Evolutionary conservation across 495 filamentous ascomycete genomes (phyloP), one percentile per base, ranked within the genome.

Genomic region (Penicillium fimorum): DNA sequence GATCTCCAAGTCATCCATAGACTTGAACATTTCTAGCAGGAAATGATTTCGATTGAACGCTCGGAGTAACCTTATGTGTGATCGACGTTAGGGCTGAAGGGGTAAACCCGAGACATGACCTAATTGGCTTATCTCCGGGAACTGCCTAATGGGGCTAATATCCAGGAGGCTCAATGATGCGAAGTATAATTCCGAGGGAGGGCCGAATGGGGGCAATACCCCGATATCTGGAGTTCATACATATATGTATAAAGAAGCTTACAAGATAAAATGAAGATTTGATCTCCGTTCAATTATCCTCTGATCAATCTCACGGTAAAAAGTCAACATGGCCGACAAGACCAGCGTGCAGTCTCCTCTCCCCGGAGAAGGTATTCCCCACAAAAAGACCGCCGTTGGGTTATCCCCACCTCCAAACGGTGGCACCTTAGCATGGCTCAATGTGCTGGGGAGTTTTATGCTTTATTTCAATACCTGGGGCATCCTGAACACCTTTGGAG

Each of bases 401-500:
- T 24, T 15, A 5, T 17, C 49, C 1, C 22, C 35, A 11, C 59
- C 65, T 27, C 67, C 65, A 4, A 57, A 72, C 51, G 68, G 68
- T 9, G 70, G 70, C 9, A 11, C 57, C 10, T 33, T 38, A 44
- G 68, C 68, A 17, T 71, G 68, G 66, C 49, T 71, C 5, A 61
- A 70, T 15, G 67, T 70, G 0, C 8, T 62, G 7, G 68, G 68
- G 2, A 32, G 43, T 30, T 70, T 64, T 48, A 29, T 64, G 20
- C 59, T 73, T 12, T 62, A 62, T 41, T 63, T 69, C 57, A 73
- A 76, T 32, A 69, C 61, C 46, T 74, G 71, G 64, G 78, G 78
- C 0, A 56, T 79, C 11, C 64, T 79, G 60, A 80, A 78, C 68
- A 71, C 75, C 29, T 82, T 80, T 41, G 79, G 80, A 22, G 77